Evolutionary conservation across 371 early-diverging fungal genomes (phyloP).

Genomic region (Mucor saturninus): DNA sequence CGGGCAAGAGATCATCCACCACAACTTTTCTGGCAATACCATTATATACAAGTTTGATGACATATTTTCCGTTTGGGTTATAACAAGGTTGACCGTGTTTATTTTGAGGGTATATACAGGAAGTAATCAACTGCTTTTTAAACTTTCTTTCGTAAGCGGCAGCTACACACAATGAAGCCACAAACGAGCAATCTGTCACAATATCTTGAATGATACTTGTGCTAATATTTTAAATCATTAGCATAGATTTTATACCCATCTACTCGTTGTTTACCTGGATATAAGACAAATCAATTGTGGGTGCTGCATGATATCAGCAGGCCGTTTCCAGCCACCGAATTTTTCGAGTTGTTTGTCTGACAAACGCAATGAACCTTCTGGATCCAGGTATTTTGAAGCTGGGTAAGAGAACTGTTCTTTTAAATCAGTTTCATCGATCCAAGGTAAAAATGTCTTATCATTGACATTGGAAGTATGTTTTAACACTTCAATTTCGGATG

Average conservation of each 20-base stretch:
- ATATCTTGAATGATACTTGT: conserved; percentile 77
- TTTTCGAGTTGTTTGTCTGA: conserved; percentile 75
- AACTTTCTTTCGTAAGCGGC: conserved; percentile 83
- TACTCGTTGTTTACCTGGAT: conserved; percentile 46
- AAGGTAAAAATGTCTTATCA: conserved; percentile 73
- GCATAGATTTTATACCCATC: too few species aligned
- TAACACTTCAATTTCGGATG: conserved; percentile 67
- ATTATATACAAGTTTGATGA: conserved; percentile 83
- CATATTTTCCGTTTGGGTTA: conserved; percentile 89
- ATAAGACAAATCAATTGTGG: conserved; percentile 71
- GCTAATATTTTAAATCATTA: conserved; percentile 14
- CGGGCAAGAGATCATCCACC: conserved; percentile 89
- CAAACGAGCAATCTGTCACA: conserved; percentile 94
- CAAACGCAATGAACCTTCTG: conserved; percentile 78
- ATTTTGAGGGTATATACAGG: conserved; percentile 87
- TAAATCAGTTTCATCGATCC: conserved; percentile 69
- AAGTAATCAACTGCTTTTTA: conserved; percentile 80
- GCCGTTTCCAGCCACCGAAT: conserved; percentile 85
- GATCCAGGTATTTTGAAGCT: conserved; percentile 53
- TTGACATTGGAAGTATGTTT: conserved; percentile 74
- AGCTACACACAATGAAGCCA: conserved; percentile 87
- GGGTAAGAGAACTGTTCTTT: conserved; percentile 63
- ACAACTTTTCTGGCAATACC: conserved; percentile 87
- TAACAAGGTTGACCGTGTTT: conserved; percentile 74
- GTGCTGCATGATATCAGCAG: conserved; percentile 68